phyloP scores from a whole-genome alignment of 1,284 basidiomycete genomes.

The Xerocomus amazonicus region DNA sequence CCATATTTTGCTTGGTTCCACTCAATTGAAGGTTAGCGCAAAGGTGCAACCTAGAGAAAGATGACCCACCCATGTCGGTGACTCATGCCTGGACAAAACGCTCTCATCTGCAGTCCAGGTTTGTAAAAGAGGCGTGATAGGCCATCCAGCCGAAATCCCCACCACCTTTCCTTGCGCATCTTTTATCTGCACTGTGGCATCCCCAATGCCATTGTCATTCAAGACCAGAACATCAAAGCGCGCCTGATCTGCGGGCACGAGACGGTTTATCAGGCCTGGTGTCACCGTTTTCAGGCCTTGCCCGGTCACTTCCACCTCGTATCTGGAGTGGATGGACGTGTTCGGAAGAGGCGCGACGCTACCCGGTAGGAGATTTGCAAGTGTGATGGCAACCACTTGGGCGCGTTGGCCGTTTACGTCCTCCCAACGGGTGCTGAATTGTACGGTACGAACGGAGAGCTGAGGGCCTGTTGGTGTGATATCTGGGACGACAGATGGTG shows the following conservation, averaged over 20 bases:
- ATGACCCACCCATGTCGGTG: conserved; percentile 47
- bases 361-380: conserved; percentile 44
- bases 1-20: conserved; percentile 53
- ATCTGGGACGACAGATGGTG: conserved; percentile 31
- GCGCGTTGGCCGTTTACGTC: conserved; percentile 32
- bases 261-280: conserved; percentile 38
- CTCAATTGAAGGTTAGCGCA: conserved; percentile 22
- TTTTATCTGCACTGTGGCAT: conserved; percentile 35
- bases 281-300: conserved; percentile 36
- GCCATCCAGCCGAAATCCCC: conserved; percentile 36
- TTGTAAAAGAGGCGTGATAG: conserved; percentile 36
- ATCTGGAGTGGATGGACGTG: conserved; percentile 34
- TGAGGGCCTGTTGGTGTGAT: conserved; percentile 18
- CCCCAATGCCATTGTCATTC: conserved; percentile 29
- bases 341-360: conserved; percentile 21
- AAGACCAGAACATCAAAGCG: conserved; percentile 42
- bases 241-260: conserved; percentile 45
- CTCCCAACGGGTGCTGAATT: conserved; percentile 45
- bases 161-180: conserved; percentile 33
- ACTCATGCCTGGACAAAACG: conserved; percentile 43
- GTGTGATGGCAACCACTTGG: conserved; percentile 44
- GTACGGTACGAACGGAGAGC: conserved; percentile 38
- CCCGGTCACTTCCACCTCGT: conserved; percentile 37
- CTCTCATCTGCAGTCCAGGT: conserved; percentile 39
- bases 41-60: not conserved